These are phyloP conservation scores for Cladosporium colombiae DNA, from an alignment of 2,329 filamentous ascomycete genomes.

Conservation along the genomic window DNA sequence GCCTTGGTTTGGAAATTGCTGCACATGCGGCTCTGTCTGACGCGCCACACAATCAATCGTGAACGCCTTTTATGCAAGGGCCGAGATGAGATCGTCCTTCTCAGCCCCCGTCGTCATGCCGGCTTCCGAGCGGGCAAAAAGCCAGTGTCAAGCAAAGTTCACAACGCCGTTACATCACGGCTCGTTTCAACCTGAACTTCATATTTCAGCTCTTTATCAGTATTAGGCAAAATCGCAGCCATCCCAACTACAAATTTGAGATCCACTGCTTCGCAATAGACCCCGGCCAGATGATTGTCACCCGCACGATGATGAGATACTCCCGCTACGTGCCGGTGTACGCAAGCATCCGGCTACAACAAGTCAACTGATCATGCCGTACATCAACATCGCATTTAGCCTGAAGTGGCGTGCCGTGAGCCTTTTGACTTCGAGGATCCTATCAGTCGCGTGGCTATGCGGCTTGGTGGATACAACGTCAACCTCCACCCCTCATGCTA, in stretches of 20 bases:
- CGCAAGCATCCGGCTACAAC: background rate
- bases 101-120: conserved; percentile 4
- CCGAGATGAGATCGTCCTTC: conserved; percentile 10
- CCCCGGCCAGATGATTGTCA: background rate
- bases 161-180: background rate
- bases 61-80: conserved; percentile 8
- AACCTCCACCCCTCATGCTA: conserved; percentile 18
- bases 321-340: background rate
- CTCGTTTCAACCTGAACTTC: background rate
- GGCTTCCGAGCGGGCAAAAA: conserved; percentile 4
- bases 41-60: background rate
- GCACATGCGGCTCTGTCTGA: background rate
- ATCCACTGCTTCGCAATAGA: background rate
- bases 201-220: background rate
- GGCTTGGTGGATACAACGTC: conserved; percentile 7
- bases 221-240: conserved; percentile 1
- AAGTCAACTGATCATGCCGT: background rate
- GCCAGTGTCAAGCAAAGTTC: conserved; percentile 3
- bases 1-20: background rate
- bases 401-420: conserved; percentile 14
- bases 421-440: conserved; percentile 3
- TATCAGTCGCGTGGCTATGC: conserved; percentile 15
- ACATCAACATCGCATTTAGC: conserved; percentile 15
- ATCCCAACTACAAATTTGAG: background rate
- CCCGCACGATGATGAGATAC: background rate